Conservation (phyloP, 371 early-diverging fungal species). For the Apophysomyces trapeziformis region DNA sequence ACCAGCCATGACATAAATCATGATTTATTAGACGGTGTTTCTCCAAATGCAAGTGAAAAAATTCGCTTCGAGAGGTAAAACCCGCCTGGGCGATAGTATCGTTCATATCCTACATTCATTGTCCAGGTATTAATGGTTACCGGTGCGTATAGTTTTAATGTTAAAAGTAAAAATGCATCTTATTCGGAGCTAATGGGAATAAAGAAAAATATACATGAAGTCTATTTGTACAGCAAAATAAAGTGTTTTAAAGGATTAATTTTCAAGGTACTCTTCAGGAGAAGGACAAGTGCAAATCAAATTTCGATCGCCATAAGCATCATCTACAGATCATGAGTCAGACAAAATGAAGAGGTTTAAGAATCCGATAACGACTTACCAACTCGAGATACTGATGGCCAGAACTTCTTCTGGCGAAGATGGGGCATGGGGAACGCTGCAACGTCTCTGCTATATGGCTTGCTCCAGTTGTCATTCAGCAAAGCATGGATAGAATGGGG, state of each 20-base stretch:
- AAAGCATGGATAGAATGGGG: conserved; percentile 87
- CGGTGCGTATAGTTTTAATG: no score
- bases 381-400: conserved; percentile 90
- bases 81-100: no score
- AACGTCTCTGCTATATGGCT: conserved; percentile 81
- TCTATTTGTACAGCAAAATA: conserved; percentile 1
- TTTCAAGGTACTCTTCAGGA: conserved; percentile 53
- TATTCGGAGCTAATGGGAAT: background rate
- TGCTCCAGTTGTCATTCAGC: conserved; percentile 80
- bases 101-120: no score
- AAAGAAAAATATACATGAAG: background rate
- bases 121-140: no score
- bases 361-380: conserved; percentile 15
- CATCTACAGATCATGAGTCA: conserved; percentile 57
- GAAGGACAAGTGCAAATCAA: conserved; percentile 91
- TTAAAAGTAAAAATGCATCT: background rate
- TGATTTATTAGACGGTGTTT: background rate
- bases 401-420: conserved; percentile 90
- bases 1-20: no score
- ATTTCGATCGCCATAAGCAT: conserved; percentile 94
- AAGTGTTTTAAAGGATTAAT: background rate
- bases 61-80: no score
- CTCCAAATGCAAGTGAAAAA: background rate
- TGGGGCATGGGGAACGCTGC: conserved; percentile 92
- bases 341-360: background rate